Evolutionary conservation across 2,329 filamentous ascomycete genomes (phyloP).

Genomic region (Pestalotiopsis sp.): DNA sequence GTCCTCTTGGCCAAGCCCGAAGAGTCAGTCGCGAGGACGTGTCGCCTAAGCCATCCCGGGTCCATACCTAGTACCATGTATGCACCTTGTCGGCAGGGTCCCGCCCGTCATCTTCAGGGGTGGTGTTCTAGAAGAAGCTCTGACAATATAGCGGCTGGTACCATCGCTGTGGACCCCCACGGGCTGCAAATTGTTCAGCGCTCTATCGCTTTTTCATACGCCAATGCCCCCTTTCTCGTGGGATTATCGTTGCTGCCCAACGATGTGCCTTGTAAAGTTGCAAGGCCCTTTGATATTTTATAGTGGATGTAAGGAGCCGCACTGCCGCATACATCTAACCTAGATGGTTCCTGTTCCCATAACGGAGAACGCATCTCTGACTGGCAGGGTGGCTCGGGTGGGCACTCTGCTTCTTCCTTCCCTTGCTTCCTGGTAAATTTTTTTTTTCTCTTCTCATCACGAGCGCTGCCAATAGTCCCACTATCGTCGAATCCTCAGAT

Average conservation of each 20-base stretch:
- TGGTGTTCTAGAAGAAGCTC: slow-evolving; percentile 7
- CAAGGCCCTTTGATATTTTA: not conserved
- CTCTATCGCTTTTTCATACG: not conserved
- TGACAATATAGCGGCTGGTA: not conserved
- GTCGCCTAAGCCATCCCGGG: not conserved
- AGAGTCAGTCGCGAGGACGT: not conserved
- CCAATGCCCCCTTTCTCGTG: not conserved
- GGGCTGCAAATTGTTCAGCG: slow-evolving; percentile 2
- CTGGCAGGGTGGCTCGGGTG: not conserved
- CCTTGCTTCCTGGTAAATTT: not conserved
- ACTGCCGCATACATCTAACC: not conserved
- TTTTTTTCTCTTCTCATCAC: not conserved
- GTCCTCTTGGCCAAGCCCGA: too few relatives aligned
- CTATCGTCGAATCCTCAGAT: not conserved
- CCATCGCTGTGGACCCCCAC: slow-evolving; percentile 1
- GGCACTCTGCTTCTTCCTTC: not conserved
- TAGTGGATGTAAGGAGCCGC: not conserved
- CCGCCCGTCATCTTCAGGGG: slow-evolving; percentile 5
- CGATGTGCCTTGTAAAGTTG: not conserved
- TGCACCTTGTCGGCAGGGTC: not conserved
- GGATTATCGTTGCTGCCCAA: slow-evolving; percentile 9
- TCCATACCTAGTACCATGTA: not conserved
- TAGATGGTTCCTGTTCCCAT: not conserved
- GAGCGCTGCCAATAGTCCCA: not conserved
- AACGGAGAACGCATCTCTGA: not conserved